A percentile compares a stretch with the other conserved stretches of the same genome.
Evolutionary conservation across 2,329 filamentous ascomycete species (phyloP).

Genomic region (Xylaria sp.): DNA sequence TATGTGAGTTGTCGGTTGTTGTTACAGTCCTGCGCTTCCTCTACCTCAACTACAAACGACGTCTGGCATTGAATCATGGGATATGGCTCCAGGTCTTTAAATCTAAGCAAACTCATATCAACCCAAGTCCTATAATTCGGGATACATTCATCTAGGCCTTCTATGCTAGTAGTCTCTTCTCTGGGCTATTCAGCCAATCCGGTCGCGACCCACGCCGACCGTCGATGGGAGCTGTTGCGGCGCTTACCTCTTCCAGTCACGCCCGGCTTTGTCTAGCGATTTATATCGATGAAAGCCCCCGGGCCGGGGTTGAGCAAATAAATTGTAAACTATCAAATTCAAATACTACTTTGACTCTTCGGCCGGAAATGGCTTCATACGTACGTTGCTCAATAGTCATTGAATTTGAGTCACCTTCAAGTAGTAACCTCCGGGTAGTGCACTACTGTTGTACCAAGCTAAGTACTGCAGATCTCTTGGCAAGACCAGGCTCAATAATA

Average conservation of each 20-base stretch:
- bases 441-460: background rate
- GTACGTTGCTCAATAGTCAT: background rate
- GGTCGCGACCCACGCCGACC: background rate
- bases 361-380: slow-evolving; percentile 7
- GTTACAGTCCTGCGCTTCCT: slow-evolving; percentile 5
- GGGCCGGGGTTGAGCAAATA: background rate
- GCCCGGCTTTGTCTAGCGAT: background rate
- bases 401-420: background rate
- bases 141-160: background rate
- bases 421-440: slow-evolving; percentile 10
- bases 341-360: background rate
- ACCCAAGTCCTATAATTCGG: background rate
- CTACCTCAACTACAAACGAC: background rate
- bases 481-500: background rate
- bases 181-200: background rate
- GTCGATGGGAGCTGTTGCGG: background rate
- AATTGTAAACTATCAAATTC: background rate
- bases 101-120: background rate
- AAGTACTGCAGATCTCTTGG: slow-evolving; percentile 5
- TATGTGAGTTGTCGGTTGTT: slow-evolving; percentile 1
- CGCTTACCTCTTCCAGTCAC: slow-evolving; percentile 14
- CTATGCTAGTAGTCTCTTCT: background rate
- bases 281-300: background rate
- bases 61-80: background rate
- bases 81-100: background rate